Percentiles rank a stretch among this genome's conserved stretches.
Conservation (phyloP, 1,284 basidiomycete genomes). For the Cutaneotrichosporon cavernicola region DNA sequence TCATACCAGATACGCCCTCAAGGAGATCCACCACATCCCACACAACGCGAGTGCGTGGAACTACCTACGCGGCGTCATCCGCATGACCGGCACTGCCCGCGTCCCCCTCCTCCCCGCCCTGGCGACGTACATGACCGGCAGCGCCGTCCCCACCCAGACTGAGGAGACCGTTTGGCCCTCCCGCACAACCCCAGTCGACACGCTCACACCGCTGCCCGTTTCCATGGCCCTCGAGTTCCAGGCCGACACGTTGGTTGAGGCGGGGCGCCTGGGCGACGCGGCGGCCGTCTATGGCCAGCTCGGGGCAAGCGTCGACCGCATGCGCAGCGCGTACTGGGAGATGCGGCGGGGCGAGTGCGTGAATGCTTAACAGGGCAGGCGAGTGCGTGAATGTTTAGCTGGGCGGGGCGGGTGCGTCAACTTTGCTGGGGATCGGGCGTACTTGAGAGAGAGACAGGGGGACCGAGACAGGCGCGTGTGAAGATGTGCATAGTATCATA, state of each 20-base stretch:
- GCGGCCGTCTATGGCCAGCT: conserved; percentile 69
- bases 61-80: conserved; percentile 69
- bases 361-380: conserved; percentile 10
- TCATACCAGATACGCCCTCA: conserved; percentile 60
- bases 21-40: conserved; percentile 78
- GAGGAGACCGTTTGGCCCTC: conserved; percentile 24
- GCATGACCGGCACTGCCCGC: conserved; percentile 54
- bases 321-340: conserved; percentile 57
- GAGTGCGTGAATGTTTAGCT: conserved; percentile 26
- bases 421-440: not conserved
- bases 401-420: conserved; percentile 22
- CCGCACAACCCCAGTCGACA: conserved; percentile 58
- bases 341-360: conserved; percentile 33
- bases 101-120: conserved; percentile 63
- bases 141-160: conserved; percentile 23
- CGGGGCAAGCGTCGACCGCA: conserved; percentile 69
- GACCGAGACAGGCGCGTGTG: too few relatives aligned
- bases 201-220: conserved; percentile 69
- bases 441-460: not conserved
- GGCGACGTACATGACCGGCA: conserved; percentile 60
- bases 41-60: conserved; percentile 94
- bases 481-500: too few relatives aligned
- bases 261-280: conserved; percentile 56
- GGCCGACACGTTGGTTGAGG: conserved; percentile 71
- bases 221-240: conserved; percentile 78